Conservation (phyloP, 495 filamentous ascomycete genomes). For the Penicillium pulvis region DNA sequence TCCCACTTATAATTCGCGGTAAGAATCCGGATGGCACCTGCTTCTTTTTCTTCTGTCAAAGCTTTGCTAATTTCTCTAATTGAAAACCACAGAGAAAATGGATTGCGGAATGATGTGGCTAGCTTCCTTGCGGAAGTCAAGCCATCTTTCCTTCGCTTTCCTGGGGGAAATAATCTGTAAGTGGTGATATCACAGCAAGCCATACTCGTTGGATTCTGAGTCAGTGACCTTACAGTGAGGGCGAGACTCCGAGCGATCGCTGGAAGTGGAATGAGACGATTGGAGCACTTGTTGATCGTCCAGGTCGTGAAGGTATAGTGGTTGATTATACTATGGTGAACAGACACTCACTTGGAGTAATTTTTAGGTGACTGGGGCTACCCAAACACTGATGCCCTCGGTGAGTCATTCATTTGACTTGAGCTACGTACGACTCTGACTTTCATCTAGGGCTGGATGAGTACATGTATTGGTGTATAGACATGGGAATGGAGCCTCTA, state of each 20-base stretch:
- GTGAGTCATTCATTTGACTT: conserved; percentile 18
- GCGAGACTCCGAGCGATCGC: conserved; percentile 36
- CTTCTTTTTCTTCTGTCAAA: neutral
- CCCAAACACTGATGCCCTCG: conserved; percentile 62
- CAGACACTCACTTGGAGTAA: neutral
- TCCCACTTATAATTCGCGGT: conserved; percentile 55
- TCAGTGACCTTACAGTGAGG: conserved; percentile 39
- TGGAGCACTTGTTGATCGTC: conserved; percentile 61
- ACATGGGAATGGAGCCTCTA: conserved; percentile 59
- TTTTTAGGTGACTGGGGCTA: conserved; percentile 56
- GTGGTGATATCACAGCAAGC: neutral
- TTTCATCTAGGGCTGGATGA: conserved; percentile 40
- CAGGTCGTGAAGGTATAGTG: conserved; percentile 50
- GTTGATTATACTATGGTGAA: neutral
- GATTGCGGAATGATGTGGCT: conserved; percentile 60
- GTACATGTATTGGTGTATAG: conserved; percentile 67
- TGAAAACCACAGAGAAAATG: conserved; percentile 44
- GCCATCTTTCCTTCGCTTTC: conserved; percentile 62
- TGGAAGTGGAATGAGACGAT: conserved; percentile 74
- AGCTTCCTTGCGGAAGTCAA: conserved; percentile 55
- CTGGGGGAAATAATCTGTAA: conserved; percentile 59
- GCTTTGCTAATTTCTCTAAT: neutral
- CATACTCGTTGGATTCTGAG: neutral
- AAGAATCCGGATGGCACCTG: neutral
- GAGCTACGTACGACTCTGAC: neutral